These are phyloP conservation scores for Filobasidium wieringae DNA, from an alignment of 768 basidiomycete species.

Conservation along the genomic window DNA sequence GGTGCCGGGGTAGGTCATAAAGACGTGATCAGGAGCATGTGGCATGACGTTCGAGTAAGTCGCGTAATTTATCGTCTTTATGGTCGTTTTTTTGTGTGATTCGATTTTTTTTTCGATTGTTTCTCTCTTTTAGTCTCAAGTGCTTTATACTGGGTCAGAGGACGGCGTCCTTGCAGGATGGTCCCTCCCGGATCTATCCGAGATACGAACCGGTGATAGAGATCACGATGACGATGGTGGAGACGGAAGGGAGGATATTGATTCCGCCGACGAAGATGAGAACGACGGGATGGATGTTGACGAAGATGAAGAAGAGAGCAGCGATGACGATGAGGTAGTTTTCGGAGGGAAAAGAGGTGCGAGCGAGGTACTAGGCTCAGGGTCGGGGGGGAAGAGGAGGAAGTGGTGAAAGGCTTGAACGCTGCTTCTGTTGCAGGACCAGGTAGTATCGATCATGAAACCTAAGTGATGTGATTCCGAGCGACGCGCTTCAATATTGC, in stretches of 20 bases:
- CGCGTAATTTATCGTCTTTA: background rate
- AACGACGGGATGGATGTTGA: conserved; percentile 13
- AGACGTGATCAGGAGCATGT: conserved; percentile 34
- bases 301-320: conserved; percentile 29
- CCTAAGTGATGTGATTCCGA: too few relatives aligned
- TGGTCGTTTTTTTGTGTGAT: background rate
- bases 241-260: conserved; percentile 17
- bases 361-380: background rate
- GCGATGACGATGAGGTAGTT: conserved; percentile 16
- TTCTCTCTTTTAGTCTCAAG: conserved; percentile 14
- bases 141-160: conserved; percentile 37
- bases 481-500: too few relatives aligned
- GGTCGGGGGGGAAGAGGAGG: background rate
- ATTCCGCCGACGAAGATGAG: conserved; percentile 10
- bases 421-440: too few relatives aligned
- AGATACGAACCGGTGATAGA: conserved; percentile 24
- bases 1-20: conserved; percentile 24
- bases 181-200: conserved; percentile 19
- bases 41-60: conserved; percentile 25
- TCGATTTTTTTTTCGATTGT: background rate
- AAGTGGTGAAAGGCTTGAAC: too few relatives aligned
- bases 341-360: conserved; percentile 1
- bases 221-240: conserved; percentile 28
- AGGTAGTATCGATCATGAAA: too few relatives aligned
- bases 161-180: conserved; percentile 35